These are phyloP conservation scores for Diutina pseudorugosa DNA, from an alignment of 1,139 yeast species.

Conservation along the genomic window DNA sequence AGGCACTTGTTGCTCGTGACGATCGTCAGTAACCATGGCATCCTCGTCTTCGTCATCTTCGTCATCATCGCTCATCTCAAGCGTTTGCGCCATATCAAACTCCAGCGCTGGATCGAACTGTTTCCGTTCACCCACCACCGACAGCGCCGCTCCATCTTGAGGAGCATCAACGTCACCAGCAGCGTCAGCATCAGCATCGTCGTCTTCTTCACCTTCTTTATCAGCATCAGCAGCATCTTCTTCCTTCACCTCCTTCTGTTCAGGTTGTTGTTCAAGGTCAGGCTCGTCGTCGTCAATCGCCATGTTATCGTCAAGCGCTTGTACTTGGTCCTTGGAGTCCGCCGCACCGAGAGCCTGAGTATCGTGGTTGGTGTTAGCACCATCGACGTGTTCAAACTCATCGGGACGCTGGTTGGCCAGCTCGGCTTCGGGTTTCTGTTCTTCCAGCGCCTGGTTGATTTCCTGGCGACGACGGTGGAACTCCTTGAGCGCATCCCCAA, in stretches of 20 bases:
- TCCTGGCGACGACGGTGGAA: slow-evolving; percentile 87
- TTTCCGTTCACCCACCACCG: slow-evolving; percentile 1
- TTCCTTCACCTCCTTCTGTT: slow-evolving; percentile 8
- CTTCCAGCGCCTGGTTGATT: slow-evolving; percentile 51
- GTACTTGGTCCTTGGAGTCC: slow-evolving; percentile 57
- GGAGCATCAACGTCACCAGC: slow-evolving; percentile 12
- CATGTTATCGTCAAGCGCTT: slow-evolving; percentile 67
- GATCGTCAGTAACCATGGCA: slow-evolving; percentile 6
- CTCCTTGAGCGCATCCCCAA: slow-evolving; percentile 86
- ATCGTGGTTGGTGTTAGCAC: slow-evolving; percentile 60
- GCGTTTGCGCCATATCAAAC: background rate
- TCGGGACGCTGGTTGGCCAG: slow-evolving; percentile 45
- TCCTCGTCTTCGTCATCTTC: slow-evolving; percentile 19
- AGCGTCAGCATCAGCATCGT: slow-evolving; percentile 10
- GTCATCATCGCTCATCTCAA: slow-evolving; percentile 8
- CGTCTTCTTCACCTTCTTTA: slow-evolving; percentile 8
- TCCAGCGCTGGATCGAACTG: background rate
- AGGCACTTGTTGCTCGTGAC: slow-evolving; percentile 14
- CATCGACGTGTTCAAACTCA: slow-evolving; percentile 77
- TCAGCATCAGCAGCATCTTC: slow-evolving; percentile 16
- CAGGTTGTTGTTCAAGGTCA: no score
- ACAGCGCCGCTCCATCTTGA: slow-evolving; percentile 1
- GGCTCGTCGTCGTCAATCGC: slow-evolving; percentile 65
- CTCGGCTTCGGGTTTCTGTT: slow-evolving; percentile 28
- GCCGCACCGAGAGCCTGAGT: slow-evolving; percentile 95